Evolutionary conservation across 2,329 filamentous ascomycete species (phyloP).

Genomic region (Ceratocystis cacaofunesta): DNA sequence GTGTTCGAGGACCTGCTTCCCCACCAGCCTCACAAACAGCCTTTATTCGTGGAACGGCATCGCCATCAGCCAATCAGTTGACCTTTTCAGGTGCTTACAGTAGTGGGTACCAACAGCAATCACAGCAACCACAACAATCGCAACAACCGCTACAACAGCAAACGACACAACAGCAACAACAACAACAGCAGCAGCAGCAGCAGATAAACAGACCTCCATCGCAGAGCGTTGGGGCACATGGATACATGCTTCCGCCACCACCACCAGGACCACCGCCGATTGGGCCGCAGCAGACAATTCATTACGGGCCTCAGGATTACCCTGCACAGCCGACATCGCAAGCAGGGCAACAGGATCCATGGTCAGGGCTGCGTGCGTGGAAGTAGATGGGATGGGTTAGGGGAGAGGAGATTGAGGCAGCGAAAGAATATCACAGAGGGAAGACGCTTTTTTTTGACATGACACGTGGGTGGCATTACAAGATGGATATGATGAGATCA

Average conservation of each 20-base stretch:
- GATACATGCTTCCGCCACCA: constrained; percentile 48
- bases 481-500: too few species aligned
- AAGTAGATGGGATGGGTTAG: constrained; percentile 25
- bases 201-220: constrained; percentile 18
- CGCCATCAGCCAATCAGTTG: constrained; percentile 45
- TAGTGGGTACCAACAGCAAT: constrained; percentile 22
- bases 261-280: constrained; percentile 48
- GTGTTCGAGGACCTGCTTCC: constrained; percentile 32
- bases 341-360: constrained; percentile 34
- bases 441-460: background rate
- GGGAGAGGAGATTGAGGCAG: background rate
- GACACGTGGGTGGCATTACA: too few species aligned
- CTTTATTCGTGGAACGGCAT: constrained; percentile 29
- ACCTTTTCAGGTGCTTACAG: constrained; percentile 31
- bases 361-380: constrained; percentile 39
- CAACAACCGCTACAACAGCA: constrained; percentile 30
- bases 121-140: constrained; percentile 26
- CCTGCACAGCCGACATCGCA: constrained; percentile 23
- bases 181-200: constrained; percentile 31
- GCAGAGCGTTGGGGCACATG: constrained; percentile 35
- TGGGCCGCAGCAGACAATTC: constrained; percentile 47
- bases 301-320: constrained; percentile 31
- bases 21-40: constrained; percentile 43
- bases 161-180: constrained; percentile 16
- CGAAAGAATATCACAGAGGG: background rate